Percentiles rank a stretch among this genome's conserved stretches.
Conservation (phyloP, 1,284 basidiomycete species). For the Cutaneotrichosporon dermatis region DNA sequence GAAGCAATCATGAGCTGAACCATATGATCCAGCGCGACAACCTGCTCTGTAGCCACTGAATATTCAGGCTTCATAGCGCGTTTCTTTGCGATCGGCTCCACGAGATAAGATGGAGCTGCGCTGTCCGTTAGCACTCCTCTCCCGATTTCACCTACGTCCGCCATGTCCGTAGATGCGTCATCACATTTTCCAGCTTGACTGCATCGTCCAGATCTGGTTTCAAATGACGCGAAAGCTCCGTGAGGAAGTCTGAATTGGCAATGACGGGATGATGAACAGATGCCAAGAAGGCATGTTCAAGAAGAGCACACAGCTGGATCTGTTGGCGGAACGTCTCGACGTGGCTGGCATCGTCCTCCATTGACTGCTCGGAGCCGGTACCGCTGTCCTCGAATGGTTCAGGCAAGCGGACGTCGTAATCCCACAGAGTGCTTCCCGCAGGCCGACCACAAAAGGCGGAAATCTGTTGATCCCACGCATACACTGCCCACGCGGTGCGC, state of each 20-base stretch:
- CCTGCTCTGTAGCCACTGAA: slow-evolving; percentile 13
- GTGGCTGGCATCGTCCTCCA: not conserved
- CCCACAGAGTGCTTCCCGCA: slow-evolving; percentile 10
- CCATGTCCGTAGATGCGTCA: slow-evolving; percentile 7
- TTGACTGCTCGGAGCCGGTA: not conserved
- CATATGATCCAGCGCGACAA: slow-evolving; percentile 13
- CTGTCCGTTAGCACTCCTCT: not conserved
- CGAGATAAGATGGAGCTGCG: not conserved
- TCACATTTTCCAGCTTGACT: slow-evolving; percentile 10
- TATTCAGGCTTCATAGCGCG: not conserved
- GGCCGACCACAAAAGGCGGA: slow-evolving; percentile 16
- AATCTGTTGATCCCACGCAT: slow-evolving; percentile 18
- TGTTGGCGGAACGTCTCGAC: slow-evolving; percentile 13
- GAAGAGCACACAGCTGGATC: slow-evolving; percentile 7
- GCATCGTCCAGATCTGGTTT: slow-evolving; percentile 7
- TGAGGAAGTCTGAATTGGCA: slow-evolving; percentile 12
- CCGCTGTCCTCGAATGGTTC: slow-evolving; percentile 9
- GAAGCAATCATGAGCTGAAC: slow-evolving; percentile 10
- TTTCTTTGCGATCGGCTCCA: not conserved
- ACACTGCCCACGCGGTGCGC: slow-evolving; percentile 17
- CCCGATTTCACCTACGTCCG: not conserved
- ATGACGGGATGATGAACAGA: slow-evolving; percentile 12
- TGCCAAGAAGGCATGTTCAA: slow-evolving; percentile 12
- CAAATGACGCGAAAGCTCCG: slow-evolving; percentile 7
- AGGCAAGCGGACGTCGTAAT: slow-evolving; percentile 17